These are phyloP conservation scores for Ganoderma leucocontextum DNA, from an alignment of 1,284 basidiomycete genomes.

Conservation along the genomic window DNA sequence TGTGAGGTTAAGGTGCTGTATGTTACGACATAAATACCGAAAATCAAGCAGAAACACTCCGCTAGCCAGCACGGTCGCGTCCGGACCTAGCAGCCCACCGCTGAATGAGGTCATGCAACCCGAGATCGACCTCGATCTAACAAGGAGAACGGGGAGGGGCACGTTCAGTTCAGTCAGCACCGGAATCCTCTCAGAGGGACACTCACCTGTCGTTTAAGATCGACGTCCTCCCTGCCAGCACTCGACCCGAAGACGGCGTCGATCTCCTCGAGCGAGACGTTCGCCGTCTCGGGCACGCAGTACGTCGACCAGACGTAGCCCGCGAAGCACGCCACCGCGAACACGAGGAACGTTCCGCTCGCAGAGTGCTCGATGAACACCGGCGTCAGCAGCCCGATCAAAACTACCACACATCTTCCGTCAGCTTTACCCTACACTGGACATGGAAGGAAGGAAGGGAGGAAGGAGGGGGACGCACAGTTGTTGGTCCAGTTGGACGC, in stretches of 20 bases:
- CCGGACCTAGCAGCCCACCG: conserved; percentile 22
- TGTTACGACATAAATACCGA: background rate
- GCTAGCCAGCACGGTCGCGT: background rate
- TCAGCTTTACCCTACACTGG: conserved; percentile 7
- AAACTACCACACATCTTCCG: conserved; percentile 52
- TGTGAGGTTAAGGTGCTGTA: background rate
- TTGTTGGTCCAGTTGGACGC: conserved; percentile 88
- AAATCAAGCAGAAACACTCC: background rate
- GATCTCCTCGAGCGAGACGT: conserved; percentile 79
- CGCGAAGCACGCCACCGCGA: conserved; percentile 68
- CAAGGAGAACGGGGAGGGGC: background rate
- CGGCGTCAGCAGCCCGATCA: conserved; percentile 84
- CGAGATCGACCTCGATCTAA: conserved; percentile 50
- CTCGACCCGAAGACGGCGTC: conserved; percentile 70
- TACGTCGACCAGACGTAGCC: conserved; percentile 76
- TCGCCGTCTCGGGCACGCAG: conserved; percentile 79
- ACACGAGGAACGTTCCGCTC: conserved; percentile 74
- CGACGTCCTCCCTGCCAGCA: conserved; percentile 62
- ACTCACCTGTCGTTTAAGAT: conserved; percentile 57
- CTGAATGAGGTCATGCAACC: conserved; percentile 44
- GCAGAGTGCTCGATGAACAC: conserved; percentile 70
- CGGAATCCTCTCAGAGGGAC: background rate
- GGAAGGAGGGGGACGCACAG: conserved; percentile 52
- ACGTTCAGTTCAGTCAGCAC: conserved; percentile 6
- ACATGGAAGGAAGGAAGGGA: conserved; percentile 2